Evolutionary conservation across 1,284 basidiomycete genomes (phyloP), one percentile per base, ranked within the genome.

Genomic region (Austroboletus novae-zelandiae): DNA sequence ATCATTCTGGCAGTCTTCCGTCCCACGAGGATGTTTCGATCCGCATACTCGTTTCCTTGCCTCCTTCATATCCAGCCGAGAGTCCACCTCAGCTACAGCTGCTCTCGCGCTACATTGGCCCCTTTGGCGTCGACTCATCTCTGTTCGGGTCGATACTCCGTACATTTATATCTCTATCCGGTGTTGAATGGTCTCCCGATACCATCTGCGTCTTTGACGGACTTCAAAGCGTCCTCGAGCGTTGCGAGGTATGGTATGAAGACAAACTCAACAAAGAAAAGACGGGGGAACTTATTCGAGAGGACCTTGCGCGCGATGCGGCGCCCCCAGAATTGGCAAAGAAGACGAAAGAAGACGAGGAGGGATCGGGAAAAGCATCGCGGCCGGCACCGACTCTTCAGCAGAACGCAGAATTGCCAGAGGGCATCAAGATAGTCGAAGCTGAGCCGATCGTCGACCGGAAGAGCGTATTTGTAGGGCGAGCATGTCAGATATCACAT

Each of bases 171-270:
- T 89, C 91, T 2, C 66, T 76, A 17, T 80, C 77, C 44, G 90
- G 89, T 7, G 79, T 90, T 9, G 82, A 90, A 51, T 94, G 88
- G 81, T 73, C 74, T 1, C 72, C 82, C 17, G 91, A 86, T 45
- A 78, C 77, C 2, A 84, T 92, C 13, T 92, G 89, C 61, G 89
- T 95, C 14, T 96, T 95, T 64, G 93, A 96, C 57, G 92, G 93
- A 10, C 71, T 94, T 10, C 86, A 91, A 61, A 84, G 80, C 64
- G 82, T 89, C n/a, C 71, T 88, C 40, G 83, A 89, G 45, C 74
- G 77, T 25, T 86, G 83, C 51, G 72, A 75, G 34, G 63, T 67
- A 40, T 94, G 92, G 92, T 89, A 91, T 60, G 76, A 79, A 50
- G 79, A 81, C 4, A 80, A 76, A 25, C 70, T 89, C 11, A 81